These are phyloP conservation scores for Solanum peruvianum DNA, from an alignment of 257 asterid genomes.

Conservation along the genomic window DNA sequence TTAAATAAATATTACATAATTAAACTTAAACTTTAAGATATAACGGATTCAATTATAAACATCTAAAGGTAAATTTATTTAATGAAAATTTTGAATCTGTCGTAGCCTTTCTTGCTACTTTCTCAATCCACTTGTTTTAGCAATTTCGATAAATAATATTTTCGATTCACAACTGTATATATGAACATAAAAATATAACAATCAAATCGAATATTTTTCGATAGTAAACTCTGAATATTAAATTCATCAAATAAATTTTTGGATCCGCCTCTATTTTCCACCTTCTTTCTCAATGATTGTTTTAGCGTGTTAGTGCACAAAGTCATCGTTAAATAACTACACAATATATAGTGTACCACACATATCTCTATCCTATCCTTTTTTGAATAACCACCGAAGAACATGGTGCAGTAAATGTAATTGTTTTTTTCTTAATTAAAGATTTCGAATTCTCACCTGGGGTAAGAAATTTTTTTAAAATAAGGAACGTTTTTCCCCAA, in stretches of 20 bases:
- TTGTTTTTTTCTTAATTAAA: too few species aligned
- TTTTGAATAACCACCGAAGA: background rate
- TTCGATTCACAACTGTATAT: too few species aligned
- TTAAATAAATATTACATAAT: too few species aligned
- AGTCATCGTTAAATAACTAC: background rate
- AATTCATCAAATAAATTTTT: background rate
- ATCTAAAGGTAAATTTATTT: too few species aligned
- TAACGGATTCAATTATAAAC: background rate
- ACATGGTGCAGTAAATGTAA: background rate
- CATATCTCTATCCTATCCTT: background rate
- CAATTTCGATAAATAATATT: too few species aligned
- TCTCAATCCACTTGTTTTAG: background rate
- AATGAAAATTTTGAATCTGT: background rate
- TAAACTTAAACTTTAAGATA: too few species aligned
- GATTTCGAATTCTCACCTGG: rapidly evolving
- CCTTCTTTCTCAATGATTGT: background rate
- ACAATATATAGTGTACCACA: background rate
- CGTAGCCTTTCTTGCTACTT: background rate
- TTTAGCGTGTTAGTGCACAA: background rate
- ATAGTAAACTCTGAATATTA: background rate
- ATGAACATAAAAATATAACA: background rate
- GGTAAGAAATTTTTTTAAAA: too few species aligned
- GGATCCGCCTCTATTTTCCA: background rate
- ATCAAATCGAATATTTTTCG: background rate
- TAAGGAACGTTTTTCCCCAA: too few species aligned